phyloP scores from a whole-genome alignment of 2,329 filamentous ascomycete genomes.

The Monilinia fructicola region DNA sequence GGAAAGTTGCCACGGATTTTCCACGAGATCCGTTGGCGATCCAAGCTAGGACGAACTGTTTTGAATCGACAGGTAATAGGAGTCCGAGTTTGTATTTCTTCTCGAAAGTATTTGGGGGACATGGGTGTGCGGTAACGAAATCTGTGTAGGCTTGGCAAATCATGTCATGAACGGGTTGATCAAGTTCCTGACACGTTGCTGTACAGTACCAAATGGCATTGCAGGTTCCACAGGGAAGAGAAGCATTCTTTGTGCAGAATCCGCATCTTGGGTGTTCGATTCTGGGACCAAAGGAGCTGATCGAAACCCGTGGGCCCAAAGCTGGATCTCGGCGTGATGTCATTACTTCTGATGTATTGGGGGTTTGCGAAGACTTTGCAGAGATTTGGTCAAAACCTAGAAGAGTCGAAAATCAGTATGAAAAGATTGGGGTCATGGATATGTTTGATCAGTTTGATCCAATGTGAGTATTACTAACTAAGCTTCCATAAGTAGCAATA shows the following conservation, averaged over 20 bases:
- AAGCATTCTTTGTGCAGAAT: slow-evolving; percentile 8
- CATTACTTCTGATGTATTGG: neutral
- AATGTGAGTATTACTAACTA: neutral
- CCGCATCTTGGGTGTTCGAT: slow-evolving; percentile 10
- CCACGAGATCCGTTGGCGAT: slow-evolving; percentile 3
- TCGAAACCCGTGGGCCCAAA: slow-evolving; percentile 9
- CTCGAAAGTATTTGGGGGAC: neutral
- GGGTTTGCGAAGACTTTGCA: neutral
- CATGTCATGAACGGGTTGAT: slow-evolving; percentile 1
- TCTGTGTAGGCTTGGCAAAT: slow-evolving; percentile 7
- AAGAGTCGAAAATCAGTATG: neutral
- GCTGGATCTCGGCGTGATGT: neutral
- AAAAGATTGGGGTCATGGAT: neutral
- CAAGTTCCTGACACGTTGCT: neutral
- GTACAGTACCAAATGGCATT: slow-evolving; percentile 12
- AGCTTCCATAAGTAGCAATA: neutral
- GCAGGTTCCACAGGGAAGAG: neutral
- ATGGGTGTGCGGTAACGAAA: slow-evolving; percentile 4
- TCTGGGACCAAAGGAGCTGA: slow-evolving; percentile 8
- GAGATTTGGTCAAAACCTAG: neutral
- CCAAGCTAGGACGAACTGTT: neutral
- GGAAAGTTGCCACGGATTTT: neutral
- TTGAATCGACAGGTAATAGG: neutral
- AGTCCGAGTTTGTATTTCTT: slow-evolving; percentile 18
- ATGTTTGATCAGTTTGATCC: neutral